A percentile compares a stretch with the other conserved stretches of the same genome.
Evolutionary conservation across 768 basidiomycete species (phyloP).

Genomic region (Phallus indusiatus): DNA sequence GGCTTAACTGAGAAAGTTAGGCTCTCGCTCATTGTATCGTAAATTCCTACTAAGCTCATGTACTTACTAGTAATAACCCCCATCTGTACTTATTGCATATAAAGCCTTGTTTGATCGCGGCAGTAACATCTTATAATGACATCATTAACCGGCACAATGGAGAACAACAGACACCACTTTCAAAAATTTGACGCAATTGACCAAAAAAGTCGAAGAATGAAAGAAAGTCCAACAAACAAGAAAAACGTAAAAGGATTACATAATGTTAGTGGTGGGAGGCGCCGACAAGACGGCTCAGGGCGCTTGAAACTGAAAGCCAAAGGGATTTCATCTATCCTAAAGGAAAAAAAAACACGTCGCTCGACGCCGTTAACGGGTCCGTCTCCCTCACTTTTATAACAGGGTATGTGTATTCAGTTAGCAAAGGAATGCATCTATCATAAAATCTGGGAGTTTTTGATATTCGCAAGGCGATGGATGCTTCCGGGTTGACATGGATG

Average conservation of each 20-base stretch:
- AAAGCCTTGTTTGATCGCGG: too few species aligned
- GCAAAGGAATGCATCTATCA: neutral
- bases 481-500: neutral
- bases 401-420: conserved; percentile 3
- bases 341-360: conserved; percentile 4
- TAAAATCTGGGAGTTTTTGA: neutral
- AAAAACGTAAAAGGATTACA: neutral
- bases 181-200: too few species aligned
- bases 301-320: conserved; percentile 1
- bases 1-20: neutral
- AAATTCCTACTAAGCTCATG: neutral
- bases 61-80: too few species aligned
- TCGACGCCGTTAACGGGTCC: conserved; percentile 6
- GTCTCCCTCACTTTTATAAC: conserved; percentile 3
- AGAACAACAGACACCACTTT: too few species aligned
- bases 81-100: too few species aligned
- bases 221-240: neutral
- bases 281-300: neutral
- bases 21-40: neutral
- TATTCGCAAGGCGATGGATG: conserved; percentile 5
- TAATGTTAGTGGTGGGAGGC: neutral
- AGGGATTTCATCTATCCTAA: conserved; percentile 2
- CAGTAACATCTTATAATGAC: too few species aligned
- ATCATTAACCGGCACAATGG: too few species aligned
- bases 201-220: neutral